Evolutionary conservation across 208 protist genomes (phyloP), one percentile per base, ranked within the genome.

Genomic region (Leishmania aethiopica): DNA sequence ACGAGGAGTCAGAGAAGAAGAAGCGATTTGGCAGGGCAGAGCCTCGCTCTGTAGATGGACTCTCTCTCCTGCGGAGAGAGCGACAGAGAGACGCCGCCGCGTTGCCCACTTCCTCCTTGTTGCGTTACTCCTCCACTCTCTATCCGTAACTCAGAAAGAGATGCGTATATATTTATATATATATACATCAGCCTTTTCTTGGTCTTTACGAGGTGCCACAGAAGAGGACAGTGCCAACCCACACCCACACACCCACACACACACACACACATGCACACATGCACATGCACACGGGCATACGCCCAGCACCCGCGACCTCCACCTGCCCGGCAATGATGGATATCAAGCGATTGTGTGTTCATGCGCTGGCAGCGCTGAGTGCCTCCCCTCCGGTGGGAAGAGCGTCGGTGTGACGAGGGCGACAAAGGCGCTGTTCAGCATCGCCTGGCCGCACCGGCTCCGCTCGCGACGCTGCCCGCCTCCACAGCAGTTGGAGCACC

Each of bases 381-480:
- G 28, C 75, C 55, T 35, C 75, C 60, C 73, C 32, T 81, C 64
- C 0, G 83, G 67, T 35, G 77, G 72, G 73, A 95, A 95, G 53
- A 88, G 64, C 1, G 89, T 91, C 3, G 89, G 94, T 7, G 94
- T 91, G 78, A 97, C 92, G 60, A 94, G 77, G 8, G 92, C 87
- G 28, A 95, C 88, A 69, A 88, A 97, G 10, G 82, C 80, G 76
- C 92, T 95, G 71, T 92, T 97, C 28, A 97, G 86, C 89, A 97
- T 91, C 0, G 88, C 90, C 62, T 91, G 84, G 0, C 64, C 71
- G 55, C 85, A 92, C 2, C 87, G 89, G 7, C 86, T 84, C 62
- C 94, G 37, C 73, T 92, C 86, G 35, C 75, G 70, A 1, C 91
- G 85, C n/a, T 69, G 77, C 53, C 90, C 90, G 53, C 90, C 90